phyloP scores from a whole-genome alignment of 139 green algal species.

The Closterium sp. region DNA sequence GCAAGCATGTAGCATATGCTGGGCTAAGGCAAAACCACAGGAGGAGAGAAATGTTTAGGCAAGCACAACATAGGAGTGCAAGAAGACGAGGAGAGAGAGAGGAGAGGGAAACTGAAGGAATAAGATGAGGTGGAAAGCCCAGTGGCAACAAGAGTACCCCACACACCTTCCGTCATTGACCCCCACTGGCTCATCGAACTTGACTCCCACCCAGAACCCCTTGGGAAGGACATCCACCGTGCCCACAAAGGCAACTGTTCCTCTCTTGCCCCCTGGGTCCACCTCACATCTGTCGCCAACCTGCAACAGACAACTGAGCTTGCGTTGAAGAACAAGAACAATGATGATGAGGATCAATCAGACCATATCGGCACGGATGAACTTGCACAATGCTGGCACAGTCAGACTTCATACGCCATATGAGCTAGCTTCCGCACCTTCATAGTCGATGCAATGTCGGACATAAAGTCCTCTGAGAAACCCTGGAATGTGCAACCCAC shows the following conservation, averaged over 20 bases:
- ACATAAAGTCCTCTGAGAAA: conserved; percentile 14
- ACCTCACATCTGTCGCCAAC: conserved; percentile 82
- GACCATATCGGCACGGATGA: neutral
- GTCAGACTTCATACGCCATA: neutral
- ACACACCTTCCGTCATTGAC: conserved; percentile 86
- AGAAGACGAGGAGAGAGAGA: neutral
- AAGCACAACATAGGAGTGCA: no score
- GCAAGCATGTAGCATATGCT: no score
- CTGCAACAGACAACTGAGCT: conserved; percentile 22
- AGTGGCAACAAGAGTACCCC: neutral
- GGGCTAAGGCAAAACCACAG: neutral
- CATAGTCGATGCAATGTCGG: conserved; percentile 17
- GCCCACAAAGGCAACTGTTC: conserved; percentile 75
- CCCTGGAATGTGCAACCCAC: neutral
- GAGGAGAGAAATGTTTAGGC: no score
- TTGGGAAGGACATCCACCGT: conserved; percentile 63
- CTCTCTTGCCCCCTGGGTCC: conserved; percentile 83
- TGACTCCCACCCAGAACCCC: conserved; percentile 88
- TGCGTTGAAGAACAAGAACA: neutral
- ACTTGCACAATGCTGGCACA: neutral
- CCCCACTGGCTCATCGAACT: conserved; percentile 95
- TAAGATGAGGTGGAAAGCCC: no score
- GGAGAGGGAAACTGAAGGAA: neutral
- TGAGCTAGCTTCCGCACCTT: neutral
- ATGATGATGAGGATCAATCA: neutral